Base-by-base conservation (phyloP, 2,329 filamentous ascomycete genomes). In the Pseudogymnoascus sp. region DNA sequence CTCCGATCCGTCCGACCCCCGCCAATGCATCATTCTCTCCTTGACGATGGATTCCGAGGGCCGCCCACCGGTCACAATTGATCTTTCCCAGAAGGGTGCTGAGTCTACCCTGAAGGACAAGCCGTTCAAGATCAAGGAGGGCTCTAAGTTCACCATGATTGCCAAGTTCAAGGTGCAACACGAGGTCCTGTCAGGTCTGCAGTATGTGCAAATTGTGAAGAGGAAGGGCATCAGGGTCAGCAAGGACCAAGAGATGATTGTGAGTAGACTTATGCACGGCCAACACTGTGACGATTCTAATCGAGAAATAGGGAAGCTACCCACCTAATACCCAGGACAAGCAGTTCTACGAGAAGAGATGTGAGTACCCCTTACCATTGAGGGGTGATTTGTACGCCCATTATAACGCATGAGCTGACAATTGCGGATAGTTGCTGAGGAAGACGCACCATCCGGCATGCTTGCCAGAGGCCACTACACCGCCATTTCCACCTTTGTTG, bases 211-310 rank as follows among this genome's bases (percentile, higher is more conserved):
- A 79, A 84, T 92, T 42, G 90, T 97, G 67, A 96, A 95, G 84
- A 84, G 93, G 71, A 92, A 92, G 82, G 90, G 90, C 62, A 83
- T 97, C 75, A 86, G 85, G 65, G 86, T 93, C 66, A 90, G 89
- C 81, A 99, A 97, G 85, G 89, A 95, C 73, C 90, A 96, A 71
- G 93, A 97, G 81, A 99, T 99, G 95, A 89, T 99, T 84, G 92
- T 95, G 78, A 73, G 88, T 82, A 31, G n/a, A 34, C 12, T 31
- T 31, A 31, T 31, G 28, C 28, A 31, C 12, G 8, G 23, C 12
- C 34, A 31, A 42, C 28, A 36, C 8, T 38, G 18, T 16, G 7
- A 61, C 62, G 23, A 59, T 56, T 34, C 28, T 56, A 56, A 56
- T 36, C 16, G 3, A 14, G 4, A 16, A 7, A 67, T 69, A 95